A percentile compares a stretch with the other conserved stretches of the same genome.
Evolutionary conservation across 2,329 filamentous ascomycete genomes (phyloP).

Genomic region (Trichophyton schoenleinii): DNA sequence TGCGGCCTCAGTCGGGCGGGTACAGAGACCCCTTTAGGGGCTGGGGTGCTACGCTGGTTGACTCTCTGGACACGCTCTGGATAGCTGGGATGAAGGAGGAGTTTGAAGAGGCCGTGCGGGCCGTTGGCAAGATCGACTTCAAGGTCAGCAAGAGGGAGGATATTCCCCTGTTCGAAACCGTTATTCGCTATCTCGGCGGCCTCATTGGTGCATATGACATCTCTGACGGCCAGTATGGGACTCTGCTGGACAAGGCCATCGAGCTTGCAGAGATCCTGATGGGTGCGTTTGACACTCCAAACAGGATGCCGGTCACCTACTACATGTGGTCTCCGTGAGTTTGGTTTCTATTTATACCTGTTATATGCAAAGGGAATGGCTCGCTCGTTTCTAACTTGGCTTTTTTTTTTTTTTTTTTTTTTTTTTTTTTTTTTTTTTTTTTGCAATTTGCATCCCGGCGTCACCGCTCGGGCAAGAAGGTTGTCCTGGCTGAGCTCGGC

Average conservation of each 20-base stretch:
- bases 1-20: constrained; percentile 44
- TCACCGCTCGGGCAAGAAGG: constrained; percentile 18
- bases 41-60: constrained; percentile 49
- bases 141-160: constrained; percentile 22
- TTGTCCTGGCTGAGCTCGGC: constrained; percentile 26
- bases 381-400: constrained; percentile 44
- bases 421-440: constrained; percentile 21
- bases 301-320: constrained; percentile 18
- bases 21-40: constrained; percentile 50
- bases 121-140: constrained; percentile 45
- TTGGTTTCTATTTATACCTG: not conserved
- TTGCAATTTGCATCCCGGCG: constrained; percentile 43
- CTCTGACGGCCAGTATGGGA: constrained; percentile 42
- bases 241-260: constrained; percentile 39
- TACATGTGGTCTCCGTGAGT: constrained; percentile 66
- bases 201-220: constrained; percentile 43
- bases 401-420: constrained; percentile 30
- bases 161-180: constrained; percentile 39
- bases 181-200: constrained; percentile 43
- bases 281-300: constrained; percentile 27
- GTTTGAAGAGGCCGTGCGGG: constrained; percentile 42
- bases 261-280: constrained; percentile 46
- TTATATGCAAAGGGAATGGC: not conserved
- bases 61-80: constrained; percentile 49
- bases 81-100: constrained; percentile 50